These are phyloP conservation scores for Candida gorgasii DNA, from an alignment of 805 yeast species.

Conservation along the genomic window DNA sequence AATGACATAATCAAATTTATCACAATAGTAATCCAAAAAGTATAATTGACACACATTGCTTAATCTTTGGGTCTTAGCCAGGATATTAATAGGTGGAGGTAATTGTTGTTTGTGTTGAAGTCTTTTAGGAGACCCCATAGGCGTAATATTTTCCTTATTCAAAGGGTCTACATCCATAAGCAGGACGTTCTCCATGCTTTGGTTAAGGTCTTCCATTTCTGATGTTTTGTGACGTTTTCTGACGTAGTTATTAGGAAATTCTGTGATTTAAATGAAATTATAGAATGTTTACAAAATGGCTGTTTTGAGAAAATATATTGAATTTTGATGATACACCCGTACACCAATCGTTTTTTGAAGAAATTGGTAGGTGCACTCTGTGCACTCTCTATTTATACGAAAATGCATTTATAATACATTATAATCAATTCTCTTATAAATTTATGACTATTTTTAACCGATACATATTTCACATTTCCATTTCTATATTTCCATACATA, in stretches of 20 bases:
- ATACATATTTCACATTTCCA: too few species aligned
- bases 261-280: slow-evolving; percentile 3
- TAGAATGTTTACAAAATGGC: slow-evolving; percentile 12
- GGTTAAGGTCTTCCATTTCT: slow-evolving; percentile 38
- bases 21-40: slow-evolving; percentile 94
- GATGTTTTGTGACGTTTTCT: background rate
- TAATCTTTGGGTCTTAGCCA: slow-evolving; percentile 77
- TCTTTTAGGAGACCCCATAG: slow-evolving; percentile 19
- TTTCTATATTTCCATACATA: too few species aligned
- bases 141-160: slow-evolving; percentile 41
- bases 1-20: slow-evolving; percentile 89
- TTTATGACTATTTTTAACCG: too few species aligned
- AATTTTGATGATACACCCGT: too few species aligned
- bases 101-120: slow-evolving; percentile 31
- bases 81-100: slow-evolving; percentile 31
- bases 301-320: slow-evolving; percentile 7
- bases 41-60: slow-evolving; percentile 93
- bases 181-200: slow-evolving; percentile 45
- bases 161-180: slow-evolving; percentile 44
- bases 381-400: too few species aligned
- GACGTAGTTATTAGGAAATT: background rate
- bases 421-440: too few species aligned
- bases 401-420: too few species aligned
- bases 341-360: too few species aligned
- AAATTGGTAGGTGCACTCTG: slow-evolving; percentile 1